phyloP scores from a whole-genome alignment of 257 asterid species.

The Ligustrum vulgare region DNA sequence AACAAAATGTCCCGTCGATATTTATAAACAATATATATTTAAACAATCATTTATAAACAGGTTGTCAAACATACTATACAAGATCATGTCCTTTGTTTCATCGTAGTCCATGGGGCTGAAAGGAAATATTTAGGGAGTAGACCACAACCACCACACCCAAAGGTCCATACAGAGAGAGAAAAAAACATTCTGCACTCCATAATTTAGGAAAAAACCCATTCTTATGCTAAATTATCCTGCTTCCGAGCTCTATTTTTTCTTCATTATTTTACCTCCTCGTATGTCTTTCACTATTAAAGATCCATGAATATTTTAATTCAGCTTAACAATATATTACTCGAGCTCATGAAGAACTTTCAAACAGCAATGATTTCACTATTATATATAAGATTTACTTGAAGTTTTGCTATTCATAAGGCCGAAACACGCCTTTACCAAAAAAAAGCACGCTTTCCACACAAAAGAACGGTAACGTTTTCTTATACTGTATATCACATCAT shows the following conservation, averaged over 20 bases:
- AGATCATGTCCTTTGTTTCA: background rate
- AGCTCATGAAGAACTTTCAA: no score
- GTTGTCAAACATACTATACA: background rate
- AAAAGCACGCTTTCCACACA: no score
- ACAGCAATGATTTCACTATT: background rate
- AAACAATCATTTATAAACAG: no score
- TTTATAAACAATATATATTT: no score
- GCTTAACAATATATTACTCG: background rate
- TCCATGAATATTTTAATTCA: background rate
- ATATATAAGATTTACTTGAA: no score
- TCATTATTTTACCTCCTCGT: background rate
- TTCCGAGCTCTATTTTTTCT: background rate
- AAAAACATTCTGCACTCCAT: background rate
- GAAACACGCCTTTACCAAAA: no score
- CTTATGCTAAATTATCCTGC: background rate
- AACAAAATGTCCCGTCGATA: no score
- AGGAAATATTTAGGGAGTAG: background rate
- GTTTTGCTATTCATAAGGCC: no score
- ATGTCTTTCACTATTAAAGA: background rate
- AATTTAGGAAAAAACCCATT: background rate
- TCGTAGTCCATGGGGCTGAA: background rate
- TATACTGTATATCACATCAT: no score
- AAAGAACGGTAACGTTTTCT: no score
- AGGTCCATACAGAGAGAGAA: background rate
- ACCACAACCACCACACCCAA: background rate